These are phyloP conservation scores for Puccinellia tenuiflora DNA, from an alignment of 176 grass and related monocot species.

Conservation along the genomic window DNA sequence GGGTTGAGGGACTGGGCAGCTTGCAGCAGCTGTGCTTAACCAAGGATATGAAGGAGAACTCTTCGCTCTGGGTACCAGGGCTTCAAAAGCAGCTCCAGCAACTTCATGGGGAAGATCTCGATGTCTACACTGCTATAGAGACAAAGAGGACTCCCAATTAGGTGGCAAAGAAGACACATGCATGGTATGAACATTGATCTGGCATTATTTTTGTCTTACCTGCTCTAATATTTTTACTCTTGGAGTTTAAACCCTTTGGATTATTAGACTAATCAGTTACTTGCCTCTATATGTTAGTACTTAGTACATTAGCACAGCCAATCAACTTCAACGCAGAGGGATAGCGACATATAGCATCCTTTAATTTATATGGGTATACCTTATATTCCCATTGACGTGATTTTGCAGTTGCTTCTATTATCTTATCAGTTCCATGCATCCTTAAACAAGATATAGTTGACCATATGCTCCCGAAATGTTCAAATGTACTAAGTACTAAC, in stretches of 20 bases:
- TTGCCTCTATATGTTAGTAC: not conserved
- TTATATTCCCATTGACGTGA: not conserved
- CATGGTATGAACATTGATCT: not conserved
- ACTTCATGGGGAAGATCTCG: not conserved
- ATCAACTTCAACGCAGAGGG: not conserved
- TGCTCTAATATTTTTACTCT: not conserved
- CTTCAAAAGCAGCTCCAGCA: not conserved
- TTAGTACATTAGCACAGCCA: not conserved
- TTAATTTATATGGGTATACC: not conserved
- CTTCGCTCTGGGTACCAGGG: slow-evolving; percentile 12
- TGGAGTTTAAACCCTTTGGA: not conserved
- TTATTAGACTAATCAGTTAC: not conserved
- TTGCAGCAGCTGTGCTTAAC: not conserved
- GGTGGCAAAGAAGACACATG: not conserved
- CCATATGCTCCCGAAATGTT: not conserved
- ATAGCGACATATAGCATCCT: not conserved
- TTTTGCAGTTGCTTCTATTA: not conserved
- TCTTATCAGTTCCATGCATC: not conserved
- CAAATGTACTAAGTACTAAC: not conserved
- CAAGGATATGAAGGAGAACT: not conserved
- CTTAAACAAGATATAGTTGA: not conserved
- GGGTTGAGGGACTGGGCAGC: not conserved
- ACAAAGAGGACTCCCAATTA: not conserved
- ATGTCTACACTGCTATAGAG: not conserved
- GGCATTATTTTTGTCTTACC: not conserved